These are phyloP conservation scores for Pseudotulostoma volvatum DNA, from an alignment of 495 filamentous ascomycete species.

Conservation along the genomic window DNA sequence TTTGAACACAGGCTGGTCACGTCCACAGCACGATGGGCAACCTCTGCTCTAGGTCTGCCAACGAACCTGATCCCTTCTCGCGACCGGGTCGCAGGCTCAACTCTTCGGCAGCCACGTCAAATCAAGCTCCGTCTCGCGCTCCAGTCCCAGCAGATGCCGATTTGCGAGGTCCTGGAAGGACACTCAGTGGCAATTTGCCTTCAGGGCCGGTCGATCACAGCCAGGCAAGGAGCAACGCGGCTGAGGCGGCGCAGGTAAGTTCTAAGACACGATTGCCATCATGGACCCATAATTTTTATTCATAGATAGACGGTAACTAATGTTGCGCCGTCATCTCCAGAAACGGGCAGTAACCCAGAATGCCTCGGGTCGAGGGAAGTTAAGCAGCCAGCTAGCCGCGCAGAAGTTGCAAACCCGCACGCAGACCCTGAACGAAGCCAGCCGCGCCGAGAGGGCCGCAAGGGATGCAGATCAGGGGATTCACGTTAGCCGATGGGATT, in stretches of 20 bases:
- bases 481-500: slow-evolving; percentile 36
- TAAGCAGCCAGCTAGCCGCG: slow-evolving; percentile 42
- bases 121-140: slow-evolving; percentile 17
- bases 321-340: slow-evolving; percentile 9
- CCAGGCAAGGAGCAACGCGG: slow-evolving; percentile 43
- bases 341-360: slow-evolving; percentile 22
- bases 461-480: slow-evolving; percentile 41
- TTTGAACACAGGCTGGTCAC: too few relatives aligned
- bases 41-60: slow-evolving; percentile 50
- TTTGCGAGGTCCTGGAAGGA: slow-evolving; percentile 36
- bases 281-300: not conserved
- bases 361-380: slow-evolving; percentile 31
- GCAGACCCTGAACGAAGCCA: slow-evolving; percentile 40
- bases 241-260: slow-evolving; percentile 50
- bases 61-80: slow-evolving; percentile 35
- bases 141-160: slow-evolving; percentile 25
- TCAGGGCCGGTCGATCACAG: slow-evolving; percentile 16
- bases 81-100: slow-evolving; percentile 47
- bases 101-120: slow-evolving; percentile 19
- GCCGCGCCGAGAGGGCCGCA: slow-evolving; percentile 36
- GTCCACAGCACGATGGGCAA: slow-evolving; percentile 64
- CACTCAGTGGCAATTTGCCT: slow-evolving; percentile 27
- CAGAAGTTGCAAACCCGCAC: slow-evolving; percentile 49
- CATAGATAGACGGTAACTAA: not conserved
- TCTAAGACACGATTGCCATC: too few relatives aligned